Conservation (phyloP, 495 filamentous ascomycete species). For the Aspergillus conjunctus region DNA sequence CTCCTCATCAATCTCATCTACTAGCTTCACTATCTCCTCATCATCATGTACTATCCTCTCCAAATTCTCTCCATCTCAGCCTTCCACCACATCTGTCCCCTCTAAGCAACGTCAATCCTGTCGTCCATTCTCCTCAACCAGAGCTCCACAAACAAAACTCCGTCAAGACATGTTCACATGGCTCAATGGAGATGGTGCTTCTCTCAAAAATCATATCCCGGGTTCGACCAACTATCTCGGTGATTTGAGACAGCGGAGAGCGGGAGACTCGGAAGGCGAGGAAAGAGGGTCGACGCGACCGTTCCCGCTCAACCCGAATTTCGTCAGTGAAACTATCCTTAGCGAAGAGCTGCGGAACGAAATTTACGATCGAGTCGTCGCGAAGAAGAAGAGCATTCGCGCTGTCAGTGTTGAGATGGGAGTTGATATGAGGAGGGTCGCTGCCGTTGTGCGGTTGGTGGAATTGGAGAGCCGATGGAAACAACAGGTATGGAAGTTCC, state of each 20-base stretch:
- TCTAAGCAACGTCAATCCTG: constrained; percentile 17
- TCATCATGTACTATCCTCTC: constrained; percentile 21
- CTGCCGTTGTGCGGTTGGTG: constrained; percentile 84
- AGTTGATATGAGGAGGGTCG: constrained; percentile 85
- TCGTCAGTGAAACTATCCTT: constrained; percentile 72
- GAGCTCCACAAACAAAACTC: constrained; percentile 45
- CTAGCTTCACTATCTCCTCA: constrained; percentile 1
- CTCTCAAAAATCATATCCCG: constrained; percentile 56
- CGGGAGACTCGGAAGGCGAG: constrained; percentile 23
- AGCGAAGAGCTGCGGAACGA: constrained; percentile 72
- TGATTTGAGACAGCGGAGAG: constrained; percentile 33
- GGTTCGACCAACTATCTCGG: constrained; percentile 69
- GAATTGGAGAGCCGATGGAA: constrained; percentile 80
- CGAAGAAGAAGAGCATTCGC: constrained; percentile 66
- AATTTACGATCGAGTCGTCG: constrained; percentile 70
- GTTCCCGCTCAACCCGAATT: constrained; percentile 76
- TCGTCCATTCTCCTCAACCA: constrained; percentile 53
- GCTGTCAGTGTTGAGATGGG: constrained; percentile 74
- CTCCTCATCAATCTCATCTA: constrained; percentile 22
- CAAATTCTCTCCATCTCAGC: constrained; percentile 11
- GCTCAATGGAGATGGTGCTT: constrained; percentile 61
- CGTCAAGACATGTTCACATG: constrained; percentile 67
- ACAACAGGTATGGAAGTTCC: constrained; percentile 60
- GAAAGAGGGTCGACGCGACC: constrained; percentile 42
- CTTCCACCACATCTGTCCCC: constrained; percentile 23